Evolutionary conservation across 2,329 filamentous ascomycete genomes (phyloP), one percentile per base, ranked within the genome.

Genomic region (Monosporascus sp.): DNA sequence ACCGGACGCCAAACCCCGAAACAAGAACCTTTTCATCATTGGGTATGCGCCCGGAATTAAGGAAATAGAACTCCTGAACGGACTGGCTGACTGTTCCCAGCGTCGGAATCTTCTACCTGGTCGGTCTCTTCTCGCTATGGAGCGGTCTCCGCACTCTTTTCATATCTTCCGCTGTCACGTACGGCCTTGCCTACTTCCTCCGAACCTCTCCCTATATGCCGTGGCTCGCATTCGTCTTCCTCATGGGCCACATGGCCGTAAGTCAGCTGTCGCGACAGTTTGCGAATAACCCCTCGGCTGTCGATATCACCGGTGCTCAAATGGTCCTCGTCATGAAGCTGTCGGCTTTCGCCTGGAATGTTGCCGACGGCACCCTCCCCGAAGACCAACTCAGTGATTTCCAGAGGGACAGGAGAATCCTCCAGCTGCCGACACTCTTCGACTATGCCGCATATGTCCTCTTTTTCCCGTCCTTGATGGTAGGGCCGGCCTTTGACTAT

Each of bases 271-370:
- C 83, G 53, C 88, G 95, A 39, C 90, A 96, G 70, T 81, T 85
- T 39, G 74, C 80, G 39, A 78, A 88, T 61, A 79, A 83, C 56
- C 82, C 89, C 0, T 78, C 81, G 39, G 72, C 74, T 2, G 78
- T 96, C 54, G 94, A 99, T 68, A 92, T 99, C 61, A 97, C 93
- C 0, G 92, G 88, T 41, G 91, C 93, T 1, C 94, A 99, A 71
- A 99, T 99, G 94, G 94, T 99, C 36, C 74, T 97, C 62, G 86
- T 97, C 57, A 99, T 99, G 90, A 99, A 99, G 72, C 83, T 99
- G 37, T 90, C 86, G 22, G 89, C 93, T 5, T 99, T 99, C 67
- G 96, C 90, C 74, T 99, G 94, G 94, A 97, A 97, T 67, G 86
- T 97, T 8, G 91, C 94, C 64, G 94, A 99, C 69, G 95, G 94